Evolutionary conservation across 1,139 yeast species (phyloP), one percentile per base, ranked within the genome.

Genomic region (Pichia sp.): DNA sequence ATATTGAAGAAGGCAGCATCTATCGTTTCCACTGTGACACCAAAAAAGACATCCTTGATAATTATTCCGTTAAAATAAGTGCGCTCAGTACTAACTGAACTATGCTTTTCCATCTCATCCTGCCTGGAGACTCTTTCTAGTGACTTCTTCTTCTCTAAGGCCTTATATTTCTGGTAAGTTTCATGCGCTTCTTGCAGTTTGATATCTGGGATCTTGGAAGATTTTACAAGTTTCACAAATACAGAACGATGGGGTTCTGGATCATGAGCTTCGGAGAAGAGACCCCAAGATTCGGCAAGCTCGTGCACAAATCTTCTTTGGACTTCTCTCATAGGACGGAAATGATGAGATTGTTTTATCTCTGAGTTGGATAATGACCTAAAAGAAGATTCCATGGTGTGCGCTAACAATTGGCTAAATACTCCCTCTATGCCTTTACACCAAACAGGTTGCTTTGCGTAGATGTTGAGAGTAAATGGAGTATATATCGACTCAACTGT

Each of bases 201-300:
- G 41, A 76, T 69, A 38, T 61, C 62, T 2, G 74, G 74, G 5
- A 69, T 60, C 3, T 57, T 61, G 0, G 82, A 66, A 10, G 56
- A 54, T 59, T 55, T 66, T 49, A 75, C 72, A 8, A 75, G 64
- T 55, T 79, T 80, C 13, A 90, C 75, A 58, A 80, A 85, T 0
- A 89, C 92, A 13, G 85, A 80, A 59, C 96, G 71, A 54, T 81
- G 76, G 0, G 97, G 96, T 60, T 89, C 97, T 2, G 80, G 80
- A 67, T 89, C 97, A 62, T 87, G 92, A 1, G 93, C 81, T 64
- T 87, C 90, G 0, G 87, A 75, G 62, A 80, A 82, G 15, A 90
- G 65, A 8, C 77, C 74, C 66, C 75, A 89, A 0, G 80, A 70
- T 38, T 75, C 79, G 0, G 92, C 85, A 47, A 90, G 66, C 55